These are phyloP conservation scores for Fraxinus anomala DNA, from an alignment of 257 asterid species.

Conservation along the genomic window DNA sequence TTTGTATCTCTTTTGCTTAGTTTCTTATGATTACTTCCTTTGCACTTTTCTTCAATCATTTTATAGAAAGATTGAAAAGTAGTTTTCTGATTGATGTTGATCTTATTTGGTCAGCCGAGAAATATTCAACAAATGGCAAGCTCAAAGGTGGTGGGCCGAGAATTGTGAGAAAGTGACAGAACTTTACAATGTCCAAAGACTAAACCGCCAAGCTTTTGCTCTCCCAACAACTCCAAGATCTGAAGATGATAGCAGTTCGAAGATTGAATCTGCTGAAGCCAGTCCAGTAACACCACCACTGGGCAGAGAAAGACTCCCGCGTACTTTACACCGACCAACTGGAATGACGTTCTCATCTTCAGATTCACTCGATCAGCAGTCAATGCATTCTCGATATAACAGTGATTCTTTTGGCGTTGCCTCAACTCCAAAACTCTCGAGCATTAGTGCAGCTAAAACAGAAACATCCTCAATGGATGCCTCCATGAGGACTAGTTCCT, in stretches of 20 bases:
- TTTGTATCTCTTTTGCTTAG: too few species aligned
- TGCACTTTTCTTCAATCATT: neutral
- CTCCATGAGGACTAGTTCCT: constrained; percentile 79
- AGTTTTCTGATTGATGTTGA: neutral
- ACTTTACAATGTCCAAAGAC: constrained; percentile 84
- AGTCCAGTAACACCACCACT: constrained; percentile 90
- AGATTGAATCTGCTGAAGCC: constrained; percentile 63
- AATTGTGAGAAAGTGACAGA: constrained; percentile 84
- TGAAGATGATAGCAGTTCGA: constrained; percentile 68
- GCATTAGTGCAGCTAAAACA: constrained; percentile 58
- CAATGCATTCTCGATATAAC: constrained; percentile 52
- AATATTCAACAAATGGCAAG: constrained; percentile 89
- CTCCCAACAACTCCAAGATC: constrained; percentile 80
- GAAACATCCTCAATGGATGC: constrained; percentile 62
- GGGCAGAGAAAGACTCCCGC: constrained; percentile 68
- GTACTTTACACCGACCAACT: constrained; percentile 53
- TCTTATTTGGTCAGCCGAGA: constrained; percentile 65
- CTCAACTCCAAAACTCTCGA: constrained; percentile 92
- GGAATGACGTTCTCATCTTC: constrained; percentile 67
- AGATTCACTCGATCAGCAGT: constrained; percentile 60
- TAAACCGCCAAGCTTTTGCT: constrained; percentile 80
- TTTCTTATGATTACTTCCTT: too few species aligned
- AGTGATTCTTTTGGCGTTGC: constrained; percentile 59
- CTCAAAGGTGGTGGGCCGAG: constrained; percentile 97
- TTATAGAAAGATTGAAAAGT: neutral